These are phyloP conservation scores for Lophium mytilinum DNA, from an alignment of 495 filamentous ascomycete species.

Conservation along the genomic window DNA sequence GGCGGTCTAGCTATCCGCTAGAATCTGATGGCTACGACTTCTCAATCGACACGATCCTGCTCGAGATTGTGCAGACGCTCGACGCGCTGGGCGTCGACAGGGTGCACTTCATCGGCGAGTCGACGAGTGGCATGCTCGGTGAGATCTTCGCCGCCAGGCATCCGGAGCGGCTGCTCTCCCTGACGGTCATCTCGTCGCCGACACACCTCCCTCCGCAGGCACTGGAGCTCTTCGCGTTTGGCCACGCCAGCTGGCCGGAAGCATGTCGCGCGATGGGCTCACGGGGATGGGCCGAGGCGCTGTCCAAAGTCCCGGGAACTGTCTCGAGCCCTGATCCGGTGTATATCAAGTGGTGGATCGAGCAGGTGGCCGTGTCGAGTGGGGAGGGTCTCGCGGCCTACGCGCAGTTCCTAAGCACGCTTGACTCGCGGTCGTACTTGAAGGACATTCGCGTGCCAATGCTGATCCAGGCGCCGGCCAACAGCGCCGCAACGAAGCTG, in stretches of 20 bases:
- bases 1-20: constrained; percentile 8
- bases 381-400: constrained; percentile 21
- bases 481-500: constrained; percentile 18
- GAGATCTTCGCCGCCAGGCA: constrained; percentile 21
- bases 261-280: constrained; percentile 24
- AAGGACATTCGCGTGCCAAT: constrained; percentile 16
- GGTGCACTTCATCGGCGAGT: constrained; percentile 23
- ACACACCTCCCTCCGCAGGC: constrained; percentile 19
- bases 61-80: constrained; percentile 24
- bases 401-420: constrained; percentile 18
- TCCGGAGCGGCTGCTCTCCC: constrained; percentile 15
- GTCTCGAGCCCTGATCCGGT: constrained; percentile 8
- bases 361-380: constrained; percentile 7
- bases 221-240: constrained; percentile 22
- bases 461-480: constrained; percentile 20
- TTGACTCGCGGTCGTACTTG: constrained; percentile 24
- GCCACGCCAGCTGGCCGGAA: constrained; percentile 15
- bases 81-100: constrained; percentile 21
- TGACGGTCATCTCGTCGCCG: constrained; percentile 24
- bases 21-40: constrained; percentile 16
- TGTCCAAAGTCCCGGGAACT: constrained; percentile 19
- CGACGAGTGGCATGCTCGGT: constrained; percentile 22
- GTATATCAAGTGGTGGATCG: constrained; percentile 20
- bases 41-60: constrained; percentile 17
- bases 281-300: constrained; percentile 20